Conservation (phyloP, 306 rosid genomes). For the Gillenia trifoliata region DNA sequence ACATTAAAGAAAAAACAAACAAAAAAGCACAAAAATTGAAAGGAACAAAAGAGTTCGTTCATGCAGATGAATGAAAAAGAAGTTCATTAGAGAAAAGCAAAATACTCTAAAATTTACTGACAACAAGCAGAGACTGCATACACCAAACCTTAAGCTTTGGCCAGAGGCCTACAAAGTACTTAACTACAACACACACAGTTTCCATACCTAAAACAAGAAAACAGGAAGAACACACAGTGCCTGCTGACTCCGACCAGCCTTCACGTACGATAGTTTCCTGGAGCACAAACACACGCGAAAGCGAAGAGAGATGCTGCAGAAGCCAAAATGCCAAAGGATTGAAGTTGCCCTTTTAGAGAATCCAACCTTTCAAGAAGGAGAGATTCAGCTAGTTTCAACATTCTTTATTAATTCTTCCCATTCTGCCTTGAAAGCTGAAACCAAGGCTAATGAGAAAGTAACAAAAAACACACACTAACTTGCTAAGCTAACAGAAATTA, state of each 20-base stretch:
- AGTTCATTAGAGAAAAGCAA: not conserved
- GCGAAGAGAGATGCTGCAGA: constrained; percentile 30
- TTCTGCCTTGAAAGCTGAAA: constrained; percentile 1
- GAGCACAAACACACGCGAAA: constrained; percentile 13
- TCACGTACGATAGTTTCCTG: constrained; percentile 7
- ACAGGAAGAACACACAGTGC: constrained; percentile 13
- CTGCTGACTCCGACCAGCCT: constrained; percentile 10
- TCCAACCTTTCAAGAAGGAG: constrained; percentile 34
- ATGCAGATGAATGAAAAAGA: not conserved
- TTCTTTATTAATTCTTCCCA: constrained; percentile 14
- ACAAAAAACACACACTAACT: not conserved
- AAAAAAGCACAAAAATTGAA: too few relatives aligned
- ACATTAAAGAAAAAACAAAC: too few relatives aligned
- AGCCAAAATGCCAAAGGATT: constrained; percentile 87
- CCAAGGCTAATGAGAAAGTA: not conserved
- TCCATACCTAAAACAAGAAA: not conserved
- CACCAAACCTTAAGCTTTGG: constrained; percentile 6
- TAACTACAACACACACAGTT: not conserved
- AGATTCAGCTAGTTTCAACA: constrained; percentile 20
- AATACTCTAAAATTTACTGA: not conserved
- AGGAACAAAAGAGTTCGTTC: not conserved
- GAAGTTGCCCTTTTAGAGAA: constrained; percentile 89
- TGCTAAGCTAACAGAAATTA: not conserved
- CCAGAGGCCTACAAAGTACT: constrained; percentile 27
- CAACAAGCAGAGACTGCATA: not conserved